Base-by-base conservation (phyloP, 2,329 filamentous ascomycete species). In the Cladosporium oxysporum region DNA sequence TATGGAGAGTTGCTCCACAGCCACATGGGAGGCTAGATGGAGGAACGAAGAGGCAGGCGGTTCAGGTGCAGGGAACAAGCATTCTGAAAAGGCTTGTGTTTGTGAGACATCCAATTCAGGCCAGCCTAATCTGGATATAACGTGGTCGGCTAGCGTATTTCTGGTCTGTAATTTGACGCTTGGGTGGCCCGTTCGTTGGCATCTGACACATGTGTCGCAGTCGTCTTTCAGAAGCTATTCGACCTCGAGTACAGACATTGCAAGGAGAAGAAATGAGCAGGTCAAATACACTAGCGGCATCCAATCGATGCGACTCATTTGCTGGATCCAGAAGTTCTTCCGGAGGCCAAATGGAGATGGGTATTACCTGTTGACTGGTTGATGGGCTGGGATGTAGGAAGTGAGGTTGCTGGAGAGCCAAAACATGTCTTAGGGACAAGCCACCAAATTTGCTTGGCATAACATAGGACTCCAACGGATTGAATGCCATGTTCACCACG, bases 361-460 rank as follows among this genome's bases (percentile, higher is more conserved):
- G 2, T 8, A 21, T 11, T 8, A n/a, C 3, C 5, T 41, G 23
- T 47, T 29, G 5, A 31, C 5, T n/a, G 14, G 33, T 21, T 28
- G 37, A 10, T 26, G n/a, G 33, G 35, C 10, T n/a, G n/a, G 16
- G 18, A 44, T 18, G 47, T 12, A 41, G 61, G 35, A 57, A 47
- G 61, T 63, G 61, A 63, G 50, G 61, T 63, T 57, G 61, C 61
- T 55, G 61, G 49, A 37, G 61, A 57, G 23, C 28, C 59, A 37
- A 62, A 37, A 62, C 59, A 62, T 62, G 59, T 62, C 59, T 62
- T 47, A 62, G 31, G 57, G 35, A 28, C 31, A n/a, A 29, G 37
- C 35, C 57, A 44, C 37, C 57, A 47, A 16, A 11, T 47, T 44
- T 41, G 23, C 57, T 59, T 59, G 57, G 57, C 57, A 59, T n/a